Base-by-base conservation (phyloP, 2,329 filamentous ascomycete species). In the Diaporthe sp. region DNA sequence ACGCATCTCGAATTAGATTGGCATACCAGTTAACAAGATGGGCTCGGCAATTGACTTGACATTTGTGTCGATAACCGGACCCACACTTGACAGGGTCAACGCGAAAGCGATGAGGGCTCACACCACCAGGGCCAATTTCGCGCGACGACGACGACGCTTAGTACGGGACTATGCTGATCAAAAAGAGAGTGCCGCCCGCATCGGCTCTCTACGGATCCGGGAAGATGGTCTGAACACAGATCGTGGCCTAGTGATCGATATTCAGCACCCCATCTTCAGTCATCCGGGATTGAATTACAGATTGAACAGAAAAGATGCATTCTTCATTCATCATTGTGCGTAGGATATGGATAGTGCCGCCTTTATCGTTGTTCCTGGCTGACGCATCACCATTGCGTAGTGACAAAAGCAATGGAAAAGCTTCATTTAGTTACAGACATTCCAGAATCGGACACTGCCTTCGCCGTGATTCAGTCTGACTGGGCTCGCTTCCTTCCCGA, bases 91-190 rank as follows among this genome's bases (percentile, higher is more conserved):
- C 42, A 51, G n/a, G n/a, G 20, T 6, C 42, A 67, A 44, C 31
- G 61, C 61, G 28, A 67, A 67, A 49, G 61, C 28, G 37, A 51
- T 67, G 61, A 51, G 61, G n/a, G 61, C 61, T 17, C 61, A 67
- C 28, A 37, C 3, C 9, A 67, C 61, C 10, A 67, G 44, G 15
- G 42, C 20, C 44, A 67, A 67, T 49, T 67, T 67, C 28, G 61
- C 61, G 17, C 28, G 28, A 34, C 28, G 61, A n/a, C 17, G 61
- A 22, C 25, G 28, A n/a, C 61, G 61, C 25, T 10, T 67, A 13
- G 61, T 51, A 15, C 42, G 22, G 12, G 42, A 67, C 3, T 10
- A 67, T 8, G 61, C 44, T 9, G 28, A 22, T 1, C 17, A 51
- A 67, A 67, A 49, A 10, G 10, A 51, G 9, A 6, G 6, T n/a